These are phyloP conservation scores for Pseudogymnoascus sp. DNA, from an alignment of 2,329 filamentous ascomycete genomes.

Conservation along the genomic window DNA sequence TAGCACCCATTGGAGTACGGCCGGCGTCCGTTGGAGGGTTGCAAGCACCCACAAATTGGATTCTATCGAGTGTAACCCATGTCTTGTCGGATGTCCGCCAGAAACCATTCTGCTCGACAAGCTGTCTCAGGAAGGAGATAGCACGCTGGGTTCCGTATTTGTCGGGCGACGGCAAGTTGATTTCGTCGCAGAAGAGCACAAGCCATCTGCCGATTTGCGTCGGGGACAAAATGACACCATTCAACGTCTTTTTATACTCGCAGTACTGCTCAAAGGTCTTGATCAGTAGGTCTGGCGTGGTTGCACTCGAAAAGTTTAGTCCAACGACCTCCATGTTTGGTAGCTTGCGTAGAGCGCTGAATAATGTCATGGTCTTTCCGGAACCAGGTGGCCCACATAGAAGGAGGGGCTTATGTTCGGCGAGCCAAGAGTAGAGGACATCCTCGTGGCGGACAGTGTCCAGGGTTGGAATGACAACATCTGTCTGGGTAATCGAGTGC, in stretches of 20 bases:
- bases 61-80: conserved; percentile 95
- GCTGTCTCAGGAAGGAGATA: conserved; percentile 92
- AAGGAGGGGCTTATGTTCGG: conserved; percentile 93
- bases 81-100: conserved; percentile 97
- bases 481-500: conserved; percentile 94
- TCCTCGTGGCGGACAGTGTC: conserved; percentile 98
- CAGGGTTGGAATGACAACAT: conserved; percentile 94
- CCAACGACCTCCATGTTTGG: conserved; percentile 99
- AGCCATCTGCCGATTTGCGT: conserved; percentile 97
- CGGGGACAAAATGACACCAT: conserved; percentile 89
- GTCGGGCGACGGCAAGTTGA: conserved; percentile 96
- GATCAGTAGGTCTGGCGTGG: conserved; percentile 92
- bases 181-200: conserved; percentile 98
- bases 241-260: conserved; percentile 98
- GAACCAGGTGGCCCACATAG: conserved; percentile 97
- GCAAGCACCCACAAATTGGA: conserved; percentile 97
- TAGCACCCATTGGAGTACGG: conserved; percentile 83
- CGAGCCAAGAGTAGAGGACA: conserved; percentile 98
- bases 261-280: conserved; percentile 99
- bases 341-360: conserved; percentile 91
- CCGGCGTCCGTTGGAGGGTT: conserved; percentile 97
- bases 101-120: conserved; percentile 98
- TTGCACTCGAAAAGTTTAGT: conserved; percentile 98
- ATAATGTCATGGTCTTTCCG: conserved; percentile 99
- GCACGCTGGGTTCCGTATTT: conserved; percentile 96